Conservation (phyloP, 164 flowering plant species). For the Vitis riparia region DNA sequence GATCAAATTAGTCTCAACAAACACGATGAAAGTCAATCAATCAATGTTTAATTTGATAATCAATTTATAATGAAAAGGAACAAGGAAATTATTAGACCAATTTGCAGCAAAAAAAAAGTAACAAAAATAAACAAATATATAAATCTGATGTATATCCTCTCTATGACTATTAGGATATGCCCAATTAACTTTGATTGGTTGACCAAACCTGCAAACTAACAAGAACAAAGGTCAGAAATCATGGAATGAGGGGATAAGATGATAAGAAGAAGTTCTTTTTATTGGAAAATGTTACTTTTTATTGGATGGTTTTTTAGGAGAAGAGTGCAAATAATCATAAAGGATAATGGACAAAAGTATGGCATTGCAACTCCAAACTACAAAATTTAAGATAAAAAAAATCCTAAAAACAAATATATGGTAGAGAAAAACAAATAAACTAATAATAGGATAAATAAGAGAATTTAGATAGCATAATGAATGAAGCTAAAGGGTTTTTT, state of each 20-base stretch:
- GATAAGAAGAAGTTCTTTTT: too few species aligned
- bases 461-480: too few species aligned
- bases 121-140: background rate
- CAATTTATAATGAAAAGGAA: background rate
- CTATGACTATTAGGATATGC: slow-evolving; percentile 79
- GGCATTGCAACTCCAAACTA: too few species aligned
- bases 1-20: background rate
- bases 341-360: too few species aligned
- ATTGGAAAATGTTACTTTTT: background rate
- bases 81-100: background rate
- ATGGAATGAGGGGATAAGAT: too few species aligned
- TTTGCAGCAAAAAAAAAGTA: background rate
- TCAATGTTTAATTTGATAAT: background rate
- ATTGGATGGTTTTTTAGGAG: background rate
- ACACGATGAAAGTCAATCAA: background rate
- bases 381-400: too few species aligned
- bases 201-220: slow-evolving; percentile 63
- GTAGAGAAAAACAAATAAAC: too few species aligned
- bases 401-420: too few species aligned
- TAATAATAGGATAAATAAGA: too few species aligned
- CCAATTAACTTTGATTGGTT: slow-evolving; percentile 84
- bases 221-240: too few species aligned
- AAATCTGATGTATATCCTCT: slow-evolving; percentile 69
- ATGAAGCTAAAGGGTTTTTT: too few species aligned
- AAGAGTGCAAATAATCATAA: too few species aligned